These are phyloP conservation scores for Phytopythium mirpurense DNA, from an alignment of 352 stramenopile species.

Conservation along the genomic window DNA sequence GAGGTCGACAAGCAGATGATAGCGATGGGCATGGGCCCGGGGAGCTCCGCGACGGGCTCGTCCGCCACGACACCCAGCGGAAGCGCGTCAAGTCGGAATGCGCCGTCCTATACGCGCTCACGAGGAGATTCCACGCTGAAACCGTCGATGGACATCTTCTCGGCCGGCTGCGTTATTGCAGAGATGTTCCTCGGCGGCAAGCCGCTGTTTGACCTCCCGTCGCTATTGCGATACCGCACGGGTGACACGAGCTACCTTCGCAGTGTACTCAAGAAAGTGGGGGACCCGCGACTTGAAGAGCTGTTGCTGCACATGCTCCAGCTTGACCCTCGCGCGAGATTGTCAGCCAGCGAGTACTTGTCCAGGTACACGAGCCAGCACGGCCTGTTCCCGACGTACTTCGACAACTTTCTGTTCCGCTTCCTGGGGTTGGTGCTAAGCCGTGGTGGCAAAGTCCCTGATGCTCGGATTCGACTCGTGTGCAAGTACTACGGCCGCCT, in stretches of 20 bases:
- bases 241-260: conserved; percentile 66
- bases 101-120: conserved; percentile 31
- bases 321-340: conserved; percentile 82
- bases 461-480: conserved; percentile 91
- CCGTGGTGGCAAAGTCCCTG: conserved; percentile 80
- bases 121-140: conserved; percentile 60
- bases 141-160: conserved; percentile 98
- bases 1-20: conserved; percentile 75
- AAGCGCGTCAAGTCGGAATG: conserved; percentile 9
- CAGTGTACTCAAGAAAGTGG: conserved; percentile 90
- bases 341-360: conserved; percentile 88
- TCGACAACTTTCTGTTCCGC: conserved; percentile 85
- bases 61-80: conserved; percentile 21
- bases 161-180: conserved; percentile 96
- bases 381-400: conserved; percentile 79
- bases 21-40: conserved; percentile 38
- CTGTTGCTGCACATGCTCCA: conserved; percentile 93
- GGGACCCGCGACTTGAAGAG: conserved; percentile 85
- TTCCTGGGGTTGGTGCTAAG: conserved; percentile 86
- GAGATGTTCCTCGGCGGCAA: conserved; percentile 96
- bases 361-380: conserved; percentile 68
- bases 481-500: conserved; percentile 92
- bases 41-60: conserved; percentile 15
- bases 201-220: conserved; percentile 92
- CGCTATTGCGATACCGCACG: conserved; percentile 85